Percentiles rank a stretch among this genome's conserved stretches.
These are phyloP conservation scores for Penicillium sp. DNA, from an alignment of 2,329 filamentous ascomycete genomes.

Conservation along the genomic window DNA sequence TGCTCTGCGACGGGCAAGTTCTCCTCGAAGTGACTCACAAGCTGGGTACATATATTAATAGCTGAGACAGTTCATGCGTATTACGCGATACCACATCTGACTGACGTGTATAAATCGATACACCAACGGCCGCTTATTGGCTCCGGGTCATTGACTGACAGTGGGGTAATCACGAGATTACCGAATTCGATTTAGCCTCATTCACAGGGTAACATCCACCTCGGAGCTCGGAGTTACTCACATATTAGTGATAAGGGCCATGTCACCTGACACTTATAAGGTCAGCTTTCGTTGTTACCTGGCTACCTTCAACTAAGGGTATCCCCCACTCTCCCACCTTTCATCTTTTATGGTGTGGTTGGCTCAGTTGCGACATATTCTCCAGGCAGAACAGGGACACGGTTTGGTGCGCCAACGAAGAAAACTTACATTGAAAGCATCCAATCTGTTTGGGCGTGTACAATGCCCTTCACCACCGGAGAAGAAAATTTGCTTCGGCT, in stretches of 20 bases:
- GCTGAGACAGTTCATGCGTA: too few species aligned
- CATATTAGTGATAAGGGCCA: too few species aligned
- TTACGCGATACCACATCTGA: too few species aligned
- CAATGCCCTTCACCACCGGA: background rate
- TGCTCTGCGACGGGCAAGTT: too few species aligned
- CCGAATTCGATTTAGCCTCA: background rate
- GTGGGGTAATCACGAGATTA: background rate
- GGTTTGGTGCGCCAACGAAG: background rate
- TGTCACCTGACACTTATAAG: background rate
- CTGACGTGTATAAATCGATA: too few species aligned
- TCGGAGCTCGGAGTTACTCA: too few species aligned
- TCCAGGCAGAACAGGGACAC: background rate
- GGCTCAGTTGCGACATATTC: background rate
- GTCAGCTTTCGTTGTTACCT: background rate
- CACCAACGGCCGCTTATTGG: background rate
- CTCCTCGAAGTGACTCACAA: too few species aligned
- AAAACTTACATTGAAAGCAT: background rate
- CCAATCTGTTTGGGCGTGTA: background rate
- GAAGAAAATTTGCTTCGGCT: background rate
- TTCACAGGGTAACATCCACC: background rate
- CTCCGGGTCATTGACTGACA: background rate
- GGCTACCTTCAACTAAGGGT: background rate
- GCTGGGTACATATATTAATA: too few species aligned
- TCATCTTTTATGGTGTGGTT: background rate
- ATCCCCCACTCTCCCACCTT: background rate